phyloP scores from a whole-genome alignment of 306 rosid species.

The Lithocarpus polystachyus region DNA sequence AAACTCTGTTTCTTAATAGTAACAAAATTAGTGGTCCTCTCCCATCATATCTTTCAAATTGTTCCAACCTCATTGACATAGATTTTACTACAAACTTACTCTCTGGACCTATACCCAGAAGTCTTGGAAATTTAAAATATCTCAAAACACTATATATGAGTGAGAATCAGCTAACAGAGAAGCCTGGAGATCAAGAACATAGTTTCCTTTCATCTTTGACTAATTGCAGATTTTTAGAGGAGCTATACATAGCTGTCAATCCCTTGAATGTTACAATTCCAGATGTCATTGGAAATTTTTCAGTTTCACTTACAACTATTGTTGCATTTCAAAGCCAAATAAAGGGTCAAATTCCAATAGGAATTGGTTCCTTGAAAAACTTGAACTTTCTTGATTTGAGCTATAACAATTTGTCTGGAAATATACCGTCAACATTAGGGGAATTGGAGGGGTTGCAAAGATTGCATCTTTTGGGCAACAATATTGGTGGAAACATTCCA shows the following conservation, averaged over 20 bases:
- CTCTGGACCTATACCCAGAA: neutral
- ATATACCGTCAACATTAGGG: neutral
- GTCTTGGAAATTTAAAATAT: neutral
- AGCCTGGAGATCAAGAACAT: neutral
- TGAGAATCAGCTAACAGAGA: neutral
- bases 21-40: neutral
- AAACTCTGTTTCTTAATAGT: fast-evolving
- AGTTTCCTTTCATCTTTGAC: neutral
- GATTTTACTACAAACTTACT: neutral
- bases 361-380: too few relatives aligned
- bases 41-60: neutral
- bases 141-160: neutral
- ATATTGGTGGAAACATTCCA: neutral
- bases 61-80: neutral
- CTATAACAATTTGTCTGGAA: too few relatives aligned
- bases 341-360: too few relatives aligned
- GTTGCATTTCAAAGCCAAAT: too few relatives aligned
- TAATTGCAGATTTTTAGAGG: neutral
- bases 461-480: neutral
- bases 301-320: neutral
- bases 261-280: neutral
- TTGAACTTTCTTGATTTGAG: too few relatives aligned
- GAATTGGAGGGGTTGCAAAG: neutral
- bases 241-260: neutral
- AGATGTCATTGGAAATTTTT: neutral